phyloP scores from a whole-genome alignment of 2,329 filamentous ascomycete genomes.

The Aspergillus pseudoglaucus region DNA sequence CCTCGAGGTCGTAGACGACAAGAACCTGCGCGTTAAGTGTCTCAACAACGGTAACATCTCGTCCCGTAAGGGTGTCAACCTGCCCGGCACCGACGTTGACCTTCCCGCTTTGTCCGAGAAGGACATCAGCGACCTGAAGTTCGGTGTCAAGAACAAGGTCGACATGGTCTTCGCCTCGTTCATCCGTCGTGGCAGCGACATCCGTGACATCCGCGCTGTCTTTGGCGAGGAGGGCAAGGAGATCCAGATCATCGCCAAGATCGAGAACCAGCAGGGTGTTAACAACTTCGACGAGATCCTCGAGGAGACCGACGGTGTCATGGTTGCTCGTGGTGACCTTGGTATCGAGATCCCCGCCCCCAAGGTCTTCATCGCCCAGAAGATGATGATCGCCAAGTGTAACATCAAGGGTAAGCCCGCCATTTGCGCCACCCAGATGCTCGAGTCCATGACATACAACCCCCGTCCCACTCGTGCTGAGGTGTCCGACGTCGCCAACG shows the following conservation, averaged over 20 bases:
- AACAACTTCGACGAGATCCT: constrained; percentile 99
- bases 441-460: constrained; percentile 99
- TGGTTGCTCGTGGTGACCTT: constrained; percentile 97
- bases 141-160: constrained; percentile 97
- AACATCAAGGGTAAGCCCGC: constrained; percentile 98
- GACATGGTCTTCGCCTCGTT: constrained; percentile 99
- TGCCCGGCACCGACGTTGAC: constrained; percentile 97
- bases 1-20: constrained; percentile 74
- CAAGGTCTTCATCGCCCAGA: constrained; percentile 98
- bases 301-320: constrained; percentile 93
- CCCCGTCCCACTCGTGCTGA: constrained; percentile 95
- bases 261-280: constrained; percentile 98
- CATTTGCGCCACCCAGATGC: constrained; percentile 98
- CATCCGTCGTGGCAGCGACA: constrained; percentile 90
- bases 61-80: constrained; percentile 98
- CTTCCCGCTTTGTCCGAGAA: constrained; percentile 96
- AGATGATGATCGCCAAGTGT: constrained; percentile 99
- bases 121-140: constrained; percentile 87
- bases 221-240: constrained; percentile 87
- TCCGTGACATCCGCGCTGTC: constrained; percentile 83
- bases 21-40: constrained; percentile 79
- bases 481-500: constrained; percentile 97
- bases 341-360: constrained; percentile 98
- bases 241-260: constrained; percentile 99
- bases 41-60: constrained; percentile 99